phyloP scores from a whole-genome alignment of 192 early-diverging fungal species.

The Umbelopsis ramanniana region DNA sequence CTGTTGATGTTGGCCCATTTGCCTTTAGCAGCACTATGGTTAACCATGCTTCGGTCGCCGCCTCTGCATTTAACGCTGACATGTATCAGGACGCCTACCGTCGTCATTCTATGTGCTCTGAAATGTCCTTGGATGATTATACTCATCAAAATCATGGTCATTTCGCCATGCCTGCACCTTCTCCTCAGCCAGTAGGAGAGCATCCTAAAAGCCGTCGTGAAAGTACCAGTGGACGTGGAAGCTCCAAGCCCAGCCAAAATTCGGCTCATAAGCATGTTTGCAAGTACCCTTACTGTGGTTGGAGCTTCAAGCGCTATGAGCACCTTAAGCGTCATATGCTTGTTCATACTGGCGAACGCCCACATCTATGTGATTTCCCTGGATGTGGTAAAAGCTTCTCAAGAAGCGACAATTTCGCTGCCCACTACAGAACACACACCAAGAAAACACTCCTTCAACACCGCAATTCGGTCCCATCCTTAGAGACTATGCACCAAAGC shows the following conservation, averaged over 20 bases:
- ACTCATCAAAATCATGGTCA: not conserved
- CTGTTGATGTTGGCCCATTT: conserved; percentile 40
- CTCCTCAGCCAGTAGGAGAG: not conserved
- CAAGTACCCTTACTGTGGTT: conserved; percentile 51
- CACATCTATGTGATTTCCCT: conserved; percentile 67
- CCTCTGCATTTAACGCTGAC: conserved; percentile 8
- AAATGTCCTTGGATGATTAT: conserved; percentile 30
- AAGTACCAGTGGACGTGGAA: conserved; percentile 28
- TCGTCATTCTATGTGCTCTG: conserved; percentile 38
- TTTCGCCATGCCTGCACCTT: conserved; percentile 26
- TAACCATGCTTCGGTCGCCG: conserved; percentile 26
- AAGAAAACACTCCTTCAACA: conserved; percentile 60
- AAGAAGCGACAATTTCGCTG: conserved; percentile 77
- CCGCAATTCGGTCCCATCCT: not conserved
- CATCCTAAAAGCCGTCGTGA: conserved; percentile 24
- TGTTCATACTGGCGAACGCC: conserved; percentile 76
- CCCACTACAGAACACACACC: conserved; percentile 74
- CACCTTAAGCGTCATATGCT: conserved; percentile 83
- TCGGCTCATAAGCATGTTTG: conserved; percentile 47
- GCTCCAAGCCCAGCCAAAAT: conserved; percentile 42
- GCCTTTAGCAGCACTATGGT: conserved; percentile 29
- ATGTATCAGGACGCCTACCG: conserved; percentile 28
- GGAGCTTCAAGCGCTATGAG: conserved; percentile 79
- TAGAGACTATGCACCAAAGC: conserved; percentile 15
- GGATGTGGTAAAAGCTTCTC: conserved; percentile 83